Evolutionary conservation across 805 yeast species (phyloP).

Genomic region (Pichia nakasei): DNA sequence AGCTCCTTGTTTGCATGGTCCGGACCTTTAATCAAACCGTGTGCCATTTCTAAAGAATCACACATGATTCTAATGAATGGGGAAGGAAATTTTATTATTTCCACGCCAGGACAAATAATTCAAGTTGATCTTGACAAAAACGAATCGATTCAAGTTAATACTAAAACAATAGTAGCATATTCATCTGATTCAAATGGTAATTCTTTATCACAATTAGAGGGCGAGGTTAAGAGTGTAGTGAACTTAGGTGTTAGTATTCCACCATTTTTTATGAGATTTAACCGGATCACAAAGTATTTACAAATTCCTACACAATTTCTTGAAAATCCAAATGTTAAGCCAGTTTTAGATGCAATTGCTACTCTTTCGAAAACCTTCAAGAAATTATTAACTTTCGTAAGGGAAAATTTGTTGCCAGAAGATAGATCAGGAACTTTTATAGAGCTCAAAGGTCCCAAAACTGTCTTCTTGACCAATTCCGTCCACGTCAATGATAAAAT

Average conservation of each 20-base stretch:
- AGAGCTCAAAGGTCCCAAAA: conserved; percentile 25
- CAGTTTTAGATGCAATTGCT: background rate
- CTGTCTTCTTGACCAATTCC: conserved; percentile 23
- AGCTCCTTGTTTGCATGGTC: conserved; percentile 39
- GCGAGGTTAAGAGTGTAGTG: conserved; percentile 14
- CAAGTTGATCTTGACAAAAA: conserved; percentile 27
- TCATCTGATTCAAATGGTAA: conserved; percentile 7
- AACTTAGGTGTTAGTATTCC: conserved; percentile 21
- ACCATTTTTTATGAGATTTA: conserved; percentile 1
- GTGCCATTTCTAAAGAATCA: background rate
- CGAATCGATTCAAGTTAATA: conserved; percentile 32
- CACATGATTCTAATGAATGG: conserved; percentile 22
- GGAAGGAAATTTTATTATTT: conserved; percentile 32
- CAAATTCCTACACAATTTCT: background rate
- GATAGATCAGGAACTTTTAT: conserved; percentile 17
- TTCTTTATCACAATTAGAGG: conserved; percentile 5
- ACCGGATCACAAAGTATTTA: conserved; percentile 1
- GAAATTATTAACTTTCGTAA: background rate
- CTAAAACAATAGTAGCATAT: conserved; percentile 33
- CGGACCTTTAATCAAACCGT: conserved; percentile 20
- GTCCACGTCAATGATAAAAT: conserved; percentile 18
- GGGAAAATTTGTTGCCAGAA: background rate
- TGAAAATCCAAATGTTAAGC: conserved; percentile 3
- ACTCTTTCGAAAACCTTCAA: background rate
- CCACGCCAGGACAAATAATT: conserved; percentile 33